Conservation (phyloP, 2,329 filamentous ascomycete genomes). For the Allantophomopsis cytisporea region DNA sequence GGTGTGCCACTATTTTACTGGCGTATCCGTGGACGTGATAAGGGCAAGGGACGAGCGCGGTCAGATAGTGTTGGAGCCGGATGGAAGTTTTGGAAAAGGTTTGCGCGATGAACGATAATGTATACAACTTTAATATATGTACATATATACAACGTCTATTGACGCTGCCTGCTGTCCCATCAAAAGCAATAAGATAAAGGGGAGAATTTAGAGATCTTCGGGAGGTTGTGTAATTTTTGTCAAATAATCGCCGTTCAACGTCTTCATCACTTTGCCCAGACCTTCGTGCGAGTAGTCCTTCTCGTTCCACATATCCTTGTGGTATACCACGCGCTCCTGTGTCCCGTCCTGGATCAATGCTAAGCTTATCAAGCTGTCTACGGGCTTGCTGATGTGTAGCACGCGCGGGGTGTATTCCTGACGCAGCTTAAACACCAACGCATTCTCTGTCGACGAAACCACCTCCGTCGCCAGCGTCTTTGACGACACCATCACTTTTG, state of each 20-base stretch:
- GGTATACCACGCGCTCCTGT: constrained; percentile 25
- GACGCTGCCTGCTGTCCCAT: no score
- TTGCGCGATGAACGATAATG: neutral
- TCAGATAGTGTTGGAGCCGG: constrained; percentile 24
- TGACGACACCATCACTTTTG: constrained; percentile 24
- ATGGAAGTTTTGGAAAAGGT: constrained; percentile 49
- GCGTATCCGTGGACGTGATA: constrained; percentile 57
- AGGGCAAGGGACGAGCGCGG: constrained; percentile 29
- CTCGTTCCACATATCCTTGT: constrained; percentile 35
- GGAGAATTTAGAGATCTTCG: constrained; percentile 10
- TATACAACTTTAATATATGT: no score
- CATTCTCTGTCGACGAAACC: constrained; percentile 20
- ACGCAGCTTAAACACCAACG: constrained; percentile 31
- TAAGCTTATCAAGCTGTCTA: constrained; percentile 26
- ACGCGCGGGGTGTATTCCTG: constrained; percentile 30
- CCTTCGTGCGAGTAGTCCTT: constrained; percentile 32
- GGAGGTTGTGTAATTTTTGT: constrained; percentile 26
- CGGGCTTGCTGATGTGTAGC: constrained; percentile 20
- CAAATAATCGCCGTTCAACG: constrained; percentile 29
- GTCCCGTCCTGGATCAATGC: constrained; percentile 21
- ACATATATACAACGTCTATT: no score
- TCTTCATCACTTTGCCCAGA: constrained; percentile 31
- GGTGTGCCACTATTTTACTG: constrained; percentile 86
- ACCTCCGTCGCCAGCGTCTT: constrained; percentile 26
- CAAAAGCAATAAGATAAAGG: no score